Percentiles rank a stretch among this genome's conserved stretches.
phyloP scores from a whole-genome alignment of 768 basidiomycete genomes.

The Suillus brevipes region DNA sequence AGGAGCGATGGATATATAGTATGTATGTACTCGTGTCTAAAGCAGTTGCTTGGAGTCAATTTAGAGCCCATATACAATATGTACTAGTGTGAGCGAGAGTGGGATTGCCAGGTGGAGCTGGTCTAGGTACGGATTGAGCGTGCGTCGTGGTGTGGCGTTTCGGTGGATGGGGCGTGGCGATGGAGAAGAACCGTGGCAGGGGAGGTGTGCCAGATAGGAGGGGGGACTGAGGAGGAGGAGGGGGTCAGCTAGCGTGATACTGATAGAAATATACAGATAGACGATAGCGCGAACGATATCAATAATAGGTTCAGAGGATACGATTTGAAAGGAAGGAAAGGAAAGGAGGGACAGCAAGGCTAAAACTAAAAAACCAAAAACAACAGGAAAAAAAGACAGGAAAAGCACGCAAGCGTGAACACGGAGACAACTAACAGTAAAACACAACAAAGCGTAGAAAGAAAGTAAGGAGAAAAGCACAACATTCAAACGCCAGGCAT shows the following conservation, averaged over 20 bases:
- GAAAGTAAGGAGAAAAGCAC: not conserved
- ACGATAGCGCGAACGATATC: not conserved
- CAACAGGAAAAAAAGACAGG: not conserved
- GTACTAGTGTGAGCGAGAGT: not conserved
- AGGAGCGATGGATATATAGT: not conserved
- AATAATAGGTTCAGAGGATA: not conserved
- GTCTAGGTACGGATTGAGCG: not conserved
- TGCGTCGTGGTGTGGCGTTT: not conserved
- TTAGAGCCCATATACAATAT: not conserved
- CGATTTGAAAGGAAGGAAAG: not conserved
- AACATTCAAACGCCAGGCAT: conserved; percentile 2
- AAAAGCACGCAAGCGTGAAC: conserved; percentile 1
- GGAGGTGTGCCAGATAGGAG: not conserved
- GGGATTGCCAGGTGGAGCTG: no score
- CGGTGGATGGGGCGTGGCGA: not conserved
- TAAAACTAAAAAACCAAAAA: not conserved
- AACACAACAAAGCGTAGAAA: not conserved
- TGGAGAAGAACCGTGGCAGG: not conserved
- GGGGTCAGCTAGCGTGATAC: not conserved
- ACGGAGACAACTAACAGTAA: not conserved
- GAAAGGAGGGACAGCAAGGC: not conserved
- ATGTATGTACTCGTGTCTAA: not conserved
- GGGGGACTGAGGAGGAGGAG: not conserved
- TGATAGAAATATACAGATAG: not conserved
- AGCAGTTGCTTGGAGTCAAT: not conserved